Base-by-base conservation (phyloP, 2,329 filamentous ascomycete species). In the Lomentospora prolificans region DNA sequence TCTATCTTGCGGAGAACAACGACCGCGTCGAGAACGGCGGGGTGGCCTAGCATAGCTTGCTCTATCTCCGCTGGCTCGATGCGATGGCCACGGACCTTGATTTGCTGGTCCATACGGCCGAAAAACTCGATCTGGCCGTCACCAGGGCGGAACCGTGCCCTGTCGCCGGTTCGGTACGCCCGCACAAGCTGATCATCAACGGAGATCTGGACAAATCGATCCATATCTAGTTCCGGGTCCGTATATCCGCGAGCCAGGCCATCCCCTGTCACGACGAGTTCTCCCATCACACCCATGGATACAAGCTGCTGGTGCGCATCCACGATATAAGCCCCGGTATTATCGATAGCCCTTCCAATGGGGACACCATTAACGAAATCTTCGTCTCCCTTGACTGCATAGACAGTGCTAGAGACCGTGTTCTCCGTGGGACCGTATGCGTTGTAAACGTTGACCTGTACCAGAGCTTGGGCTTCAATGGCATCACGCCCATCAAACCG, bases 71-170 rank as follows among this genome's bases (percentile, higher is more conserved):
- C 72, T n/a, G 83, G 72, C 66, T 84, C 87, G 54, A 86, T 77
- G 55, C 84, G 72, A 59, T 81, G 84, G 24, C 87, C 87, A 9
- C 77, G 73, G 27, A 87, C 69, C 67, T 89, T 87, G 56, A 86
- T 78, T 64, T 84, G 84, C 14, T 77, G 78, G 61, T 87, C 84
- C 60, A 82, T 84, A 53, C 85, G 75, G 14, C 82, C 82, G 39
- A 84, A 70, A 58, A 81, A 84, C 63, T 58, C 56, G 1, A 60
- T 44, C 14, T 57, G 25, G 14, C 57, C 55, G 31, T 57, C 53
- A 3, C 9, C 25, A 12, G 55, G 48, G 10, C 58, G 53, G 10
- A 41, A 51, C 14, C 57, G 51, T 7, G 50, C 58, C 12, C 50
- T 41, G 31, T 60, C 58, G 14, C 59, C 59, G 1, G 59, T 60